Percentiles rank a stretch among this genome's conserved stretches.
phyloP scores from a whole-genome alignment of 371 early-diverging fungal genomes.

The Actinomucor elegans region DNA sequence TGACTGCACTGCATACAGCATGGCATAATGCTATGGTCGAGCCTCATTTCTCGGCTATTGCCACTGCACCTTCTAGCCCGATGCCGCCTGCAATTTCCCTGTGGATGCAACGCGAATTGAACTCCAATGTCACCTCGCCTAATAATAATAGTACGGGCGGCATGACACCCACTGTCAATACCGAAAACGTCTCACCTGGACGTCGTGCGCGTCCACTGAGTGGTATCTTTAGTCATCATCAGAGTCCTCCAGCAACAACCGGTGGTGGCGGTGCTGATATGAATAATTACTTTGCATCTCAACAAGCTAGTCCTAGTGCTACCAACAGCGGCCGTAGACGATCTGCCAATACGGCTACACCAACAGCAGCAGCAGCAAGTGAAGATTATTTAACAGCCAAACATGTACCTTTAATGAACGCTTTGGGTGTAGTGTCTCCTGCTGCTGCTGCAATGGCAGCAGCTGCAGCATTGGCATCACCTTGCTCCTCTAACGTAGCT shows the following conservation, averaged over 20 bases:
- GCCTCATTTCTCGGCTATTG: slow-evolving; percentile 54
- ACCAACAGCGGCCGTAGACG: too few species aligned
- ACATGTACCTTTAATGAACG: not conserved
- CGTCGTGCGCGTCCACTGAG: slow-evolving; percentile 9
- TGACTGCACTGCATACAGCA: slow-evolving; percentile 60
- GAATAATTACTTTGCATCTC: slow-evolving; percentile 20
- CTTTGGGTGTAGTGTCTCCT: not conserved
- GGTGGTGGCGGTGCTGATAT: too few species aligned
- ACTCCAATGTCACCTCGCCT: not conserved
- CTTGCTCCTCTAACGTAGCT: too few species aligned
- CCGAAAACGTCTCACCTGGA: slow-evolving; percentile 1
- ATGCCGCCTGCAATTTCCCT: slow-evolving; percentile 22
- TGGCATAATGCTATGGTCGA: slow-evolving; percentile 49
- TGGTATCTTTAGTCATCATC: slow-evolving; percentile 26
- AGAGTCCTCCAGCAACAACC: not conserved
- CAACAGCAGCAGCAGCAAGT: slow-evolving; percentile 1
- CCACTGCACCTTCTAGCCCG: slow-evolving; percentile 51
- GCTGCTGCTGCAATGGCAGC: not conserved
- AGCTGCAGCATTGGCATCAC: slow-evolving; percentile 3
- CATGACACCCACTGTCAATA: not conserved
- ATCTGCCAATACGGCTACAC: too few species aligned
- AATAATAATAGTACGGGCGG: not conserved
- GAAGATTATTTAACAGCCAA: slow-evolving; percentile 16
- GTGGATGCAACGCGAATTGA: slow-evolving; percentile 13
- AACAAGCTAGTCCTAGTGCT: not conserved